phyloP scores from a whole-genome alignment of 2,329 filamentous ascomycete genomes.

The Pseudogymnoascus sp. region DNA sequence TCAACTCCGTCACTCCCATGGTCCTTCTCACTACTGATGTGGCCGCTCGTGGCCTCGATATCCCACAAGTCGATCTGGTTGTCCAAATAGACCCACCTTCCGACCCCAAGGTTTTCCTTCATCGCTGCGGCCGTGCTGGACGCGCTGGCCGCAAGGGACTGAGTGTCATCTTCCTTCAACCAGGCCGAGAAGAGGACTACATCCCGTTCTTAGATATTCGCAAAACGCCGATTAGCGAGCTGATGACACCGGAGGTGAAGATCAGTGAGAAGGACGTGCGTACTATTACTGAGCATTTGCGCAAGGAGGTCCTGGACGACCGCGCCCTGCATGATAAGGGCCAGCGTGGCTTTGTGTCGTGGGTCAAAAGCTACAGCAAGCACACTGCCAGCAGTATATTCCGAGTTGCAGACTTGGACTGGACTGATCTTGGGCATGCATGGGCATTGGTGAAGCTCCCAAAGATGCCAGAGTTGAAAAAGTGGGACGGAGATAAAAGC shows the following conservation, averaged over 20 bases:
- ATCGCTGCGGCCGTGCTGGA: constrained; percentile 83
- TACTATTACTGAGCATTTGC: constrained; percentile 51
- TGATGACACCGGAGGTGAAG: constrained; percentile 49
- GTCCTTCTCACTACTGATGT: constrained; percentile 90
- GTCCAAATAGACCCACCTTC: constrained; percentile 80
- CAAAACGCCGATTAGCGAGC: constrained; percentile 70
- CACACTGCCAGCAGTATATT: constrained; percentile 92
- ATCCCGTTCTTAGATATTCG: constrained; percentile 78
- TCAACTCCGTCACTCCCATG: constrained; percentile 65
- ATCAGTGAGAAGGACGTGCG: constrained; percentile 57
- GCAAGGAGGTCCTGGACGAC: constrained; percentile 46
- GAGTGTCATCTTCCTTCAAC: constrained; percentile 77
- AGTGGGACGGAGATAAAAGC: constrained; percentile 61
- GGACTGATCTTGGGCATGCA: constrained; percentile 69
- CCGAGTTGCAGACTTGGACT: constrained; percentile 71
- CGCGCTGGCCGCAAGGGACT: constrained; percentile 81
- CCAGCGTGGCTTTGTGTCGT: constrained; percentile 86
- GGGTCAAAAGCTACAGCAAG: constrained; percentile 84
- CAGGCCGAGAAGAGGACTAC: constrained; percentile 84
- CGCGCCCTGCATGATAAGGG: constrained; percentile 69
- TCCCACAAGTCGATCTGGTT: constrained; percentile 85
- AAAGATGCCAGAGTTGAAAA: constrained; percentile 84
- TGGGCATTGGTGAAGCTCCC: constrained; percentile 86
- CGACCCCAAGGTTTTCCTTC: constrained; percentile 91
- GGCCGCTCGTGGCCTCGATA: constrained; percentile 82